Base-by-base conservation (phyloP, 2,329 filamentous ascomycete species). In the Aspergillus awamori region DNA sequence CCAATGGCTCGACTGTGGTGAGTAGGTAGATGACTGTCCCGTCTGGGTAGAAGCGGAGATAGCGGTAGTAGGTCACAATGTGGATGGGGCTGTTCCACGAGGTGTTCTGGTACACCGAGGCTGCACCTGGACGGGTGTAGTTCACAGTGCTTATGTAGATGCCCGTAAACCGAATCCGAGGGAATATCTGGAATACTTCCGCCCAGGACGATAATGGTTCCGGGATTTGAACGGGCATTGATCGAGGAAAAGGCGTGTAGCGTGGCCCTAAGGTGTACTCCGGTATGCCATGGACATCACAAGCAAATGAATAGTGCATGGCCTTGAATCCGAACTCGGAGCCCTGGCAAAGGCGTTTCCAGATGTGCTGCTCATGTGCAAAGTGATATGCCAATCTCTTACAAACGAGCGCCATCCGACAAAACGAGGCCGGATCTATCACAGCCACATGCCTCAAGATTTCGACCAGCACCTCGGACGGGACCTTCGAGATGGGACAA, bases 81-180 rank as follows among this genome's bases (percentile, higher is more conserved):
- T 96, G 93, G 38, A 98, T 89, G 8, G 93, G 93, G 24, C 86
- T 89, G 70, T 81, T 82, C 92, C 93, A 97, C 1, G 90, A 89
- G 17, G 89, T 79, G 58, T 87, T 88, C 65, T 88, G 89, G 62
- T 75, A 74, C 20, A 86, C 84, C 3, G 87, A 88, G 10, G 88
- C 84, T 61, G 90, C 90, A 33, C 95, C 95, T 0, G 92, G 82
- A 24, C 95, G 90, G 53, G 92, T 87, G 78, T 99, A 99, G 79
- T 98, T 98, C 61, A 97, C 93, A 0, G 94, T 98, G 76, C 88
- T 92, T 76, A 99, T 98, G 80, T 99, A 99, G 77, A 92, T 90
- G 26, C 95, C 95, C 70, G 95, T 95, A 82, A 96, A 99, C 60
- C 95, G 91, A 62, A 98, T 84, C 47, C 95, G 89, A 2, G 95